These are phyloP conservation scores for Chionographis japonica DNA, from an alignment of 106 monocot genomes.

Conservation along the genomic window DNA sequence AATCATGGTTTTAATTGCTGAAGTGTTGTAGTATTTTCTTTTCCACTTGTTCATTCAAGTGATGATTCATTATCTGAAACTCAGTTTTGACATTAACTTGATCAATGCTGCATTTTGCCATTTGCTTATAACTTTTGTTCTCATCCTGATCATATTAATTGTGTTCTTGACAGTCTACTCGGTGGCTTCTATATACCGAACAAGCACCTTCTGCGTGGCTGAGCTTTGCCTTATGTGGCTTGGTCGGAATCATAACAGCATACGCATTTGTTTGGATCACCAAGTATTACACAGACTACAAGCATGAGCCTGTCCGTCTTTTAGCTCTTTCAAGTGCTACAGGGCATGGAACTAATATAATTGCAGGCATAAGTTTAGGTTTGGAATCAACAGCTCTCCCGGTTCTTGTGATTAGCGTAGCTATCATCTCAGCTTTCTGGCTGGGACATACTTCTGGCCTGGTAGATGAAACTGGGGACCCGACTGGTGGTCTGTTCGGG, in stretches of 20 bases:
- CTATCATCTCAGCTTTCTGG: conserved; percentile 87
- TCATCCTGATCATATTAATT: too few relatives aligned
- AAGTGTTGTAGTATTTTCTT: too few relatives aligned
- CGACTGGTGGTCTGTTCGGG: conserved; percentile 93
- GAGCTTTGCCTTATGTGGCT: conserved; percentile 88
- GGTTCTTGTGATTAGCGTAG: conserved; percentile 87
- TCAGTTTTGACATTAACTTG: too few relatives aligned
- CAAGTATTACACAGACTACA: conserved; percentile 99
- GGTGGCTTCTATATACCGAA: conserved; percentile 95
- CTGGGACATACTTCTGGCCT: conserved; percentile 87
- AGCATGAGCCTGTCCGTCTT: conserved; percentile 77
- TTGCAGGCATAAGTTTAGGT: conserved; percentile 91
- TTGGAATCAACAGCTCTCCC: conserved; percentile 97
- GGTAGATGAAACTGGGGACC: conserved; percentile 73
- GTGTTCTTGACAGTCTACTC: conserved; percentile 55
- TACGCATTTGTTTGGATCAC: conserved; percentile 91
- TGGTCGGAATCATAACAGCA: conserved; percentile 93
- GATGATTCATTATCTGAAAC: too few relatives aligned
- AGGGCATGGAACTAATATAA: conserved; percentile 98
- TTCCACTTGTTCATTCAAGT: too few relatives aligned
- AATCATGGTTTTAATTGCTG: too few relatives aligned
- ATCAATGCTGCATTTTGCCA: too few relatives aligned
- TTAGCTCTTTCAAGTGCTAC: conserved; percentile 90
- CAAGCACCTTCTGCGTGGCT: conserved; percentile 97
- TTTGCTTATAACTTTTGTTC: too few relatives aligned